Percentiles rank a stretch among this genome's conserved stretches.
Conservation (phyloP, 1,284 basidiomycete genomes). For the Naganishia cerealis region DNA sequence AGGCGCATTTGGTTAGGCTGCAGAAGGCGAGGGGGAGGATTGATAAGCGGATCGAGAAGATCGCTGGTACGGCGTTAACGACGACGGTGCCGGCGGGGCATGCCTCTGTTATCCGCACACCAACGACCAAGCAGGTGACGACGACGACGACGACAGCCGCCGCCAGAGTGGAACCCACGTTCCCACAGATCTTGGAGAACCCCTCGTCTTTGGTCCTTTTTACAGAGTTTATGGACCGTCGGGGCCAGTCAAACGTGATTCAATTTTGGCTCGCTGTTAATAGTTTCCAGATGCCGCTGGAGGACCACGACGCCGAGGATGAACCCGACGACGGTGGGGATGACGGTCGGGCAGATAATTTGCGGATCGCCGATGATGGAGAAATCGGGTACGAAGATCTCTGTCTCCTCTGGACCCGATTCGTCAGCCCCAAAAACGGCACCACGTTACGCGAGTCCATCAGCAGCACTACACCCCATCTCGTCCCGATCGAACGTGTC, state of each 20-base stretch:
- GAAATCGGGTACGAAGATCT: slow-evolving; percentile 76
- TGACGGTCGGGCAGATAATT: background rate
- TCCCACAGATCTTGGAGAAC: slow-evolving; percentile 77
- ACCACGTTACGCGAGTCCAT: background rate
- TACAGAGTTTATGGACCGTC: slow-evolving; percentile 96
- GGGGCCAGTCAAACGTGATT: slow-evolving; percentile 76
- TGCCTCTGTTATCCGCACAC: background rate
- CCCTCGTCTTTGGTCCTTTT: slow-evolving; percentile 88
- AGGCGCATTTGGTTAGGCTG: slow-evolving; percentile 81
- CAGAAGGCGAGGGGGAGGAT: slow-evolving; percentile 82
- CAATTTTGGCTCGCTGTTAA: slow-evolving; percentile 98
- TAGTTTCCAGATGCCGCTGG: slow-evolving; percentile 93
- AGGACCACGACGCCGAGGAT: slow-evolving; percentile 74
- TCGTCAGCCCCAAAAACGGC: slow-evolving; percentile 63
- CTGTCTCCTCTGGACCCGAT: slow-evolving; percentile 77
- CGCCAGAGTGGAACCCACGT: slow-evolving; percentile 35
- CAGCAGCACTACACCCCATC: slow-evolving; percentile 42
- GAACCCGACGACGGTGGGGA: slow-evolving; percentile 60
- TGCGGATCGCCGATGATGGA: slow-evolving; percentile 59
- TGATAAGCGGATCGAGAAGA: slow-evolving; percentile 75
- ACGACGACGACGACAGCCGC: no score
- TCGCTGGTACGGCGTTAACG: slow-evolving; percentile 60
- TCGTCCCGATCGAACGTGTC: slow-evolving; percentile 30
- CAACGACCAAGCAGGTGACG: background rate
- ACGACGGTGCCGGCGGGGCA: background rate